These are phyloP conservation scores for Cladosporium sp. DNA, from an alignment of 2,329 filamentous ascomycete species.

Conservation along the genomic window DNA sequence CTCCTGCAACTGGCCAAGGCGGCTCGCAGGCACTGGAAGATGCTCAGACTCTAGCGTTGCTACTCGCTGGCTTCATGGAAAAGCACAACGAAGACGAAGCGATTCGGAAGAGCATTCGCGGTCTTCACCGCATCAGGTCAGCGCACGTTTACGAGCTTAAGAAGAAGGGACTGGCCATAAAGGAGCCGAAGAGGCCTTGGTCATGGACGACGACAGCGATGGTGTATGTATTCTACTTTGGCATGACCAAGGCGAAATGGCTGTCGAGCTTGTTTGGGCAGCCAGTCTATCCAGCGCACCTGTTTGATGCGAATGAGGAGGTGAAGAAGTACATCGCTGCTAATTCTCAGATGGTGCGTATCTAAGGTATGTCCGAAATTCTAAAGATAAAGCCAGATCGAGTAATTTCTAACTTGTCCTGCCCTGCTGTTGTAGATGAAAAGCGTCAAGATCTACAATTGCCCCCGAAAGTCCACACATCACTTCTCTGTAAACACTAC, in stretches of 20 bases:
- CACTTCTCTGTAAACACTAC: too few relatives aligned
- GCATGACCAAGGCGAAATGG: constrained; percentile 1
- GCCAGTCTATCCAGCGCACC: neutral
- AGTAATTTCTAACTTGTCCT: too few relatives aligned
- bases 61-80: constrained; percentile 21
- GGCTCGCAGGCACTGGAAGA: constrained; percentile 4
- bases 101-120: constrained; percentile 17
- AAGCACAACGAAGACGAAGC: constrained; percentile 11
- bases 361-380: too few relatives aligned
- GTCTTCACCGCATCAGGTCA: constrained; percentile 13
- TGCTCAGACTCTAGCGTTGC: constrained; percentile 22
- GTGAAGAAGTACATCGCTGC: neutral
- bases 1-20: constrained; percentile 25
- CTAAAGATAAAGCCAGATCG: too few relatives aligned
- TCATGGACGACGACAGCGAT: neutral
- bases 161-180: neutral
- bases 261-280: neutral
- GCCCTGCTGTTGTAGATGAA: neutral
- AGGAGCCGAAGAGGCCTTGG: constrained; percentile 5
- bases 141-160: neutral
- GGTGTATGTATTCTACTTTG: constrained; percentile 2
- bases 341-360: neutral
- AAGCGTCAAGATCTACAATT: neutral
- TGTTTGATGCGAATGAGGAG: neutral
- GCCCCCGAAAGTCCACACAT: too few relatives aligned